phyloP scores from a whole-genome alignment of 257 asterid genomes.

The Petunia axillaris region DNA sequence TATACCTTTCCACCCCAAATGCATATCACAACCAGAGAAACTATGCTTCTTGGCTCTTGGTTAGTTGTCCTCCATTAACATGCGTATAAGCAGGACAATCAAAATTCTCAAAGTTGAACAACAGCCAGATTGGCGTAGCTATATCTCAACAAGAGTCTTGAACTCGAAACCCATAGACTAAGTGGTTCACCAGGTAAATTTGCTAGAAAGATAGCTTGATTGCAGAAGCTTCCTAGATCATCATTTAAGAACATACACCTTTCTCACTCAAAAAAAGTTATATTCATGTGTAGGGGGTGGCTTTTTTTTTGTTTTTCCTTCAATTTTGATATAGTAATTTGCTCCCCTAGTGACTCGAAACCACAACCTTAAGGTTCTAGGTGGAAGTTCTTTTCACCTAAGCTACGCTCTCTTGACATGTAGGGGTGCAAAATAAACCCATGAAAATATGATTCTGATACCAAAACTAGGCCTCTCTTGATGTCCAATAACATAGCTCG shows the following conservation, averaged over 20 bases:
- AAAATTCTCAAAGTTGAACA: not conserved
- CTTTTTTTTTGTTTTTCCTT: no score
- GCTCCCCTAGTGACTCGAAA: no score
- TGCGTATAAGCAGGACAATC: not conserved
- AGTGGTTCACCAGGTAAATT: not conserved
- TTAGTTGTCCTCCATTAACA: constrained; percentile 5
- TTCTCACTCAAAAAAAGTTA: not conserved
- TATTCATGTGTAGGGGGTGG: not conserved
- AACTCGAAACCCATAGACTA: not conserved
- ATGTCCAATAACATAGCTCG: not conserved
- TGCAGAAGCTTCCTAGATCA: not conserved
- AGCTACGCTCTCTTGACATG: no score
- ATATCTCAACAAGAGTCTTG: not conserved
- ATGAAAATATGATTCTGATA: not conserved
- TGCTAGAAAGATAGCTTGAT: not conserved
- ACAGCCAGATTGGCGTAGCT: not conserved
- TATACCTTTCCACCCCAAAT: constrained; percentile 4
- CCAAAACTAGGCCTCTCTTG: constrained; percentile 12
- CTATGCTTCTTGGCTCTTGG: not conserved
- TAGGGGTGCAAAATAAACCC: no score
- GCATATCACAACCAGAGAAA: constrained; percentile 7
- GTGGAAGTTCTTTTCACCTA: no score
- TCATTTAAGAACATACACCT: constrained; percentile 4
- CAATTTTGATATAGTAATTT: no score
- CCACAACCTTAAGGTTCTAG: no score